These are phyloP conservation scores for Multifurca ochricompacta DNA, from an alignment of 768 basidiomycete genomes.

Conservation along the genomic window DNA sequence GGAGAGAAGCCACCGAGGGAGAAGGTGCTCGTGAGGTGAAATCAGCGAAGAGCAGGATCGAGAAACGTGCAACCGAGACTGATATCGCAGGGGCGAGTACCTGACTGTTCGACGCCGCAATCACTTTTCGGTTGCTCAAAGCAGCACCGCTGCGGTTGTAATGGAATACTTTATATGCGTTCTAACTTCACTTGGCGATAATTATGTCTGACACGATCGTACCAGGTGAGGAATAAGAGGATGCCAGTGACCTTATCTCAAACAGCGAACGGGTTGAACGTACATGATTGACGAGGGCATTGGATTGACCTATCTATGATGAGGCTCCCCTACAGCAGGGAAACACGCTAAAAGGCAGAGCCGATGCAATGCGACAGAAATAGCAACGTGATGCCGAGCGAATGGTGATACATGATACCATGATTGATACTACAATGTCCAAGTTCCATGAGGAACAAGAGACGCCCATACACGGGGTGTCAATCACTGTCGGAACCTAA, in stretches of 20 bases:
- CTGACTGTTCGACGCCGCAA: neutral
- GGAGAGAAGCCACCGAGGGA: neutral
- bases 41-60: neutral
- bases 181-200: no score
- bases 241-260: no score
- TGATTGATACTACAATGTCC: neutral
- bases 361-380: slow-evolving; percentile 34
- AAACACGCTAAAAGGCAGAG: neutral
- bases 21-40: neutral
- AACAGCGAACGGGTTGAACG: no score
- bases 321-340: neutral
- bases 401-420: no score
- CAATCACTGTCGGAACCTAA: slow-evolving; percentile 12
- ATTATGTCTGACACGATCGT: no score
- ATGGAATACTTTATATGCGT: no score
- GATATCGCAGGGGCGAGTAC: slow-evolving; percentile 6
- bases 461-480: neutral
- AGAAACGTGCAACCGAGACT: neutral
- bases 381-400: slow-evolving; percentile 12
- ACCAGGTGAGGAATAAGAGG: no score
- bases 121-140: no score
- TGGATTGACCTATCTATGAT: no score
- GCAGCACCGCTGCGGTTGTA: no score
- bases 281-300: no score
- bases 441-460: neutral